phyloP scores from a whole-genome alignment of 768 basidiomycete species.

The Candolleomyces aberdarensis region DNA sequence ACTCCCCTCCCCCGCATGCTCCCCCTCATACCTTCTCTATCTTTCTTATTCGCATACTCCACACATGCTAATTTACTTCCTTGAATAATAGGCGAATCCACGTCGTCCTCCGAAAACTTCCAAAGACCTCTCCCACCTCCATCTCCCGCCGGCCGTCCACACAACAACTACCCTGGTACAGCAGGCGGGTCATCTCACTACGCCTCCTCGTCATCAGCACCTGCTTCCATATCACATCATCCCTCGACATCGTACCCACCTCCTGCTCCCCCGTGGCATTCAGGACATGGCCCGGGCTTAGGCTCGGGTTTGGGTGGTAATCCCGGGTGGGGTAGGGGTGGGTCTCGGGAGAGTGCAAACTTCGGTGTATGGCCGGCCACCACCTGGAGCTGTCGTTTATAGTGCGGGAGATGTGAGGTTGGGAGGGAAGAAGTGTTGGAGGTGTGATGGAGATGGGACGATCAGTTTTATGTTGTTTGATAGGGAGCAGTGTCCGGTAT shows the following conservation, averaged over 20 bases:
- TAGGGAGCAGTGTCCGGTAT: conserved; percentile 47
- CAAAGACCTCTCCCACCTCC: conserved; percentile 16
- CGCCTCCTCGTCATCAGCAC: no score
- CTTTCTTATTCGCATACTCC: conserved; percentile 11
- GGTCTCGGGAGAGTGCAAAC: conserved; percentile 8
- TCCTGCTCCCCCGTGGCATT: no score
- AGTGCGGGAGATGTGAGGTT: conserved; percentile 66
- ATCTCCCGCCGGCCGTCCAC: conserved; percentile 8
- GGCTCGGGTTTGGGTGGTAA: conserved; percentile 5
- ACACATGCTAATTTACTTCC: background rate
- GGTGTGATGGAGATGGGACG: conserved; percentile 59
- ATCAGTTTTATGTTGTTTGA: conserved; percentile 55
- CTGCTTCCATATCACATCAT: no score
- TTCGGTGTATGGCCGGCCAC: conserved; percentile 11
- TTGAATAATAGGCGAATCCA: background rate
- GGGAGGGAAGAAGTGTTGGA: conserved; percentile 64
- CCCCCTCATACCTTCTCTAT: conserved; percentile 2
- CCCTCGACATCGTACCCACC: no score
- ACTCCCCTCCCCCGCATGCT: conserved; percentile 9
- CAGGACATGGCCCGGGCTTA: no score
- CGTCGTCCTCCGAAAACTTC: conserved; percentile 11
- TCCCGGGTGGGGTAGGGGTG: background rate
- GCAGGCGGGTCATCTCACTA: background rate
- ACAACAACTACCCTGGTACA: conserved; percentile 4
- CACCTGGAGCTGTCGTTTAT: conserved; percentile 45